These are phyloP conservation scores for Triticum turgidum DNA, from an alignment of 176 grass and related monocot genomes.

Conservation along the genomic window DNA sequence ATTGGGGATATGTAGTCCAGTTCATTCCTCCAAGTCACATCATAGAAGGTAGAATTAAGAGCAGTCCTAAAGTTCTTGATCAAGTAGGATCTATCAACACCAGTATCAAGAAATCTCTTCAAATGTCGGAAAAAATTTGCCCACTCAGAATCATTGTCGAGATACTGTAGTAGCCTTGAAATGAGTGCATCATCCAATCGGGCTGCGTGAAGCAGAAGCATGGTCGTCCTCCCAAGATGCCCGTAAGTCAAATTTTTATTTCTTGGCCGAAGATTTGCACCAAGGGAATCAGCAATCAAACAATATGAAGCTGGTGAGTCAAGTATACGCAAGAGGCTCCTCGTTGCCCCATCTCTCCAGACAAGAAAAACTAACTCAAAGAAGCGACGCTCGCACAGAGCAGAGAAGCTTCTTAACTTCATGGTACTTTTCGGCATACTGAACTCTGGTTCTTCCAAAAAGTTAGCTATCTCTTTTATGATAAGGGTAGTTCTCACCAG, in stretches of 20 bases:
- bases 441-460: constrained; percentile 40
- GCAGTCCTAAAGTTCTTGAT: constrained; percentile 37
- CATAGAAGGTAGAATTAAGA: constrained; percentile 37
- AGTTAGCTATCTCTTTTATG: constrained; percentile 48
- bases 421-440: neutral
- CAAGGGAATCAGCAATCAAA: constrained; percentile 45
- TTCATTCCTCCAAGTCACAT: constrained; percentile 19
- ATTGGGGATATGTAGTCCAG: constrained; percentile 54
- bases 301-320: constrained; percentile 24
- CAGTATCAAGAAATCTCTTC: constrained; percentile 37
- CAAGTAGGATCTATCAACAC: constrained; percentile 35
- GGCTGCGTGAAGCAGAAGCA: constrained; percentile 44
- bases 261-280: neutral
- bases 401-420: neutral
- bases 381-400: constrained; percentile 2
- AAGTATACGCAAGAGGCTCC: constrained; percentile 36
- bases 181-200: constrained; percentile 22
- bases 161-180: constrained; percentile 26
- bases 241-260: constrained; percentile 45
- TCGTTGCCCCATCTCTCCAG: constrained; percentile 25
- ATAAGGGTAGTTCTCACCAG: constrained; percentile 23
- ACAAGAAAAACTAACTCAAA: constrained; percentile 37
- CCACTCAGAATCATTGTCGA: constrained; percentile 38
- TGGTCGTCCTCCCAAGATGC: constrained; percentile 46
- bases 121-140: constrained; percentile 40